Percentiles rank a stretch among this genome's conserved stretches.
These are phyloP conservation scores for Aspergillus haitiensis DNA, from an alignment of 495 filamentous ascomycete species.

Conservation along the genomic window DNA sequence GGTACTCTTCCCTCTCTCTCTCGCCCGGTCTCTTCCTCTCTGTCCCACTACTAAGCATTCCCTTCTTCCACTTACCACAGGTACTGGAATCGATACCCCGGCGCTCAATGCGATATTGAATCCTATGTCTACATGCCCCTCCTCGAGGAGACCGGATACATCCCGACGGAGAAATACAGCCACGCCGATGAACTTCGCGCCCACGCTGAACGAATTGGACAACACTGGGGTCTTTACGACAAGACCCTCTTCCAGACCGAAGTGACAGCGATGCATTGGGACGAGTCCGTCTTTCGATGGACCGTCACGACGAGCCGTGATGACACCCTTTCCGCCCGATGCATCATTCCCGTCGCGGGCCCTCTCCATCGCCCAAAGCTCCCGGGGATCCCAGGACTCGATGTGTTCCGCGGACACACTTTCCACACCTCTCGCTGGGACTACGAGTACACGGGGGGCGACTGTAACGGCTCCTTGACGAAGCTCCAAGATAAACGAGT, in stretches of 20 bases:
- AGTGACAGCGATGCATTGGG: background rate
- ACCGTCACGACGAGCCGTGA: background rate
- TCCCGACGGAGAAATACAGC: slow-evolving; percentile 45
- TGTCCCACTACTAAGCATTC: background rate
- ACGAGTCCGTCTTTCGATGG: background rate
- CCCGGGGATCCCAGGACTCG: slow-evolving; percentile 23
- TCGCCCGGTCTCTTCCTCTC: too few relatives aligned
- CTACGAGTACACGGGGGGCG: slow-evolving; percentile 49
- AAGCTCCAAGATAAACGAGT: slow-evolving; percentile 43
- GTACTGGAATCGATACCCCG: slow-evolving; percentile 46
- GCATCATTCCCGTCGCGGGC: slow-evolving; percentile 17
- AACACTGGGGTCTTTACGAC: slow-evolving; percentile 32
- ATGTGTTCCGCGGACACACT: slow-evolving; percentile 24
- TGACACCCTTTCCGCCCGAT: slow-evolving; percentile 1
- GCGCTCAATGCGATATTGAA: slow-evolving; percentile 34
- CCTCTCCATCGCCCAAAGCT: slow-evolving; percentile 25
- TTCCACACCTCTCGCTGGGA: slow-evolving; percentile 45
- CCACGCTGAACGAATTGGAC: slow-evolving; percentile 29
- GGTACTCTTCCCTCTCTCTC: slow-evolving; percentile 23
- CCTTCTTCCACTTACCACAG: background rate
- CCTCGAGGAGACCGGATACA: slow-evolving; percentile 59
- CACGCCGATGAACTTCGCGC: slow-evolving; percentile 27
- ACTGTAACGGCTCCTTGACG: slow-evolving; percentile 22
- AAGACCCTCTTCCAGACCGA: slow-evolving; percentile 4
- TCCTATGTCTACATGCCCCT: slow-evolving; percentile 47